Percentiles rank a stretch among this genome's conserved stretches.
phyloP scores from a whole-genome alignment of 73 alveolate species.

The Loxodes magnus region DNA sequence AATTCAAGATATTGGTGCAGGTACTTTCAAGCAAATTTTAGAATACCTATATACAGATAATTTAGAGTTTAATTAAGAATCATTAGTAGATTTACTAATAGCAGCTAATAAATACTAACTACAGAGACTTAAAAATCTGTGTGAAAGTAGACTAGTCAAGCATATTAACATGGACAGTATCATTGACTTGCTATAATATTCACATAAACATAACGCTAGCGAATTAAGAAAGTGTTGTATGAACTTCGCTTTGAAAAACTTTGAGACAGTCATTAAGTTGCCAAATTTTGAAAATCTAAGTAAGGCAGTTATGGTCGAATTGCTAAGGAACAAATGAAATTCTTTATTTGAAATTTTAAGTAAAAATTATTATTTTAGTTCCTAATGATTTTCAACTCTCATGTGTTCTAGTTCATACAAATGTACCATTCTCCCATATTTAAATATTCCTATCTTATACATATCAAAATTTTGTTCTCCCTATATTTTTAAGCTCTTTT shows the following conservation, averaged over 20 bases:
- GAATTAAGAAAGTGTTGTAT: slow-evolving; percentile 47
- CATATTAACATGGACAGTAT: slow-evolving; percentile 41
- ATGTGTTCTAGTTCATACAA: too few relatives aligned
- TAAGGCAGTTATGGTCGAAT: slow-evolving; percentile 18
- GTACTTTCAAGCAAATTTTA: slow-evolving; percentile 21
- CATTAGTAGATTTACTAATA: slow-evolving; percentile 27
- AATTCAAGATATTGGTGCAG: slow-evolving; percentile 11
- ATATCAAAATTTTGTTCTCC: too few relatives aligned
- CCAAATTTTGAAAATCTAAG: slow-evolving; percentile 23
- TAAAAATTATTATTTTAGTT: too few relatives aligned
- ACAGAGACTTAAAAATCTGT: slow-evolving; percentile 40
- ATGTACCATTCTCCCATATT: too few relatives aligned
- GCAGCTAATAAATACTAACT: slow-evolving; percentile 38
- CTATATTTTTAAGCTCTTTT: too few relatives aligned
- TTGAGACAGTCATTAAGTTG: slow-evolving; percentile 27
- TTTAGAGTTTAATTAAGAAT: slow-evolving; percentile 12
- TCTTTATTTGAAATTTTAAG: too few relatives aligned
- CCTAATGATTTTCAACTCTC: too few relatives aligned
- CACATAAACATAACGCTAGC: slow-evolving; percentile 41
- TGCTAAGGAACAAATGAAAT: slow-evolving; percentile 26
- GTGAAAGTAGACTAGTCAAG: slow-evolving; percentile 42
- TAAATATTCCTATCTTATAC: too few relatives aligned
- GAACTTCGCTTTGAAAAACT: slow-evolving; percentile 31
- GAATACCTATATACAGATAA: slow-evolving; percentile 49
- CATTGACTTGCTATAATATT: slow-evolving; percentile 38